These are phyloP conservation scores for Paratinospora sagittata DNA, from an alignment of 164 flowering plant species.

Conservation along the genomic window DNA sequence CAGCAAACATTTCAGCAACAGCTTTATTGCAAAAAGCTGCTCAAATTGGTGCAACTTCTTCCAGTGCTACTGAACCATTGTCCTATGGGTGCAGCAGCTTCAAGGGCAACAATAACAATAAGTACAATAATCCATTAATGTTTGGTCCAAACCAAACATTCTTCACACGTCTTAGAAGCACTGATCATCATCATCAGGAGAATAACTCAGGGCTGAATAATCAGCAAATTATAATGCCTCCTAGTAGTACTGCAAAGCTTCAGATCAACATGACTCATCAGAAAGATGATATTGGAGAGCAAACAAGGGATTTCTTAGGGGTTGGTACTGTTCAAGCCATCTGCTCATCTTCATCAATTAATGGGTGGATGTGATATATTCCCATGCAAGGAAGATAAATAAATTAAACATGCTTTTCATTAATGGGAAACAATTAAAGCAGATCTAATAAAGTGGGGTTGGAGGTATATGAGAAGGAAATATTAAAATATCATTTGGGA, in stretches of 20 bases:
- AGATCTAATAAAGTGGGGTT: constrained; percentile 16
- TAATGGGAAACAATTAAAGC: constrained; percentile 9
- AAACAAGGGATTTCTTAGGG: constrained; percentile 90
- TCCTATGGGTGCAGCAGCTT: constrained; percentile 34
- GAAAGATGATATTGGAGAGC: constrained; percentile 37
- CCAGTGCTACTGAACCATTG: constrained; percentile 41
- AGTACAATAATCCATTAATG: constrained; percentile 22
- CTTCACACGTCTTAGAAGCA: constrained; percentile 13
- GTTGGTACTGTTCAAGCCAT: constrained; percentile 56
- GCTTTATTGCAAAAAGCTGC: constrained; percentile 88
- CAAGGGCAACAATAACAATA: constrained; percentile 28
- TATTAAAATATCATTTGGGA: constrained; percentile 14
- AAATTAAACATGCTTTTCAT: constrained; percentile 13
- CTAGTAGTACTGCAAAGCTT: constrained; percentile 27
- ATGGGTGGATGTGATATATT: constrained; percentile 59
- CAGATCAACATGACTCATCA: constrained; percentile 18
- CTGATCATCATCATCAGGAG: constrained; percentile 22
- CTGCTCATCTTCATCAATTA: constrained; percentile 50
- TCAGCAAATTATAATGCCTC: constrained; percentile 27
- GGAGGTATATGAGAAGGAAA: neutral
- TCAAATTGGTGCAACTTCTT: constrained; percentile 62
- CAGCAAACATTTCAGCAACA: constrained; percentile 75
- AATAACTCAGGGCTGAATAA: constrained; percentile 25
- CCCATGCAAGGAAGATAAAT: constrained; percentile 9
- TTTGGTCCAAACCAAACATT: constrained; percentile 26